These are phyloP conservation scores for Pachyrhizus erosus DNA, from an alignment of 306 rosid genomes.

Conservation along the genomic window DNA sequence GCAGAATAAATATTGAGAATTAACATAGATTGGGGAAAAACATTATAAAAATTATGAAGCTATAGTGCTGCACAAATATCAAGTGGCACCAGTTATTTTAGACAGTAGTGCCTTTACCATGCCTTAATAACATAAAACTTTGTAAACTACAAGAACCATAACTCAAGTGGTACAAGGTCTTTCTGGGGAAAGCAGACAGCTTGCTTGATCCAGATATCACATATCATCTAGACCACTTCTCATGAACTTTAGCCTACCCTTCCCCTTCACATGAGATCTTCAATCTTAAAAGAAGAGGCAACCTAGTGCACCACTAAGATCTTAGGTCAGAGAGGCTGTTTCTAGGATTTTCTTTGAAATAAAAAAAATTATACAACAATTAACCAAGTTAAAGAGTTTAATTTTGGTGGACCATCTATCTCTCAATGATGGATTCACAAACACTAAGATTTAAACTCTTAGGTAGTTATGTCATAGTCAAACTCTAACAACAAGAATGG, in stretches of 20 bases:
- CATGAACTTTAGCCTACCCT: background rate
- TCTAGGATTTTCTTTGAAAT: background rate
- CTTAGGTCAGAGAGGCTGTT: background rate
- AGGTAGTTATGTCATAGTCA: background rate
- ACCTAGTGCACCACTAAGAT: background rate
- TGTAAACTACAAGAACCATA: background rate
- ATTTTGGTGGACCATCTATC: background rate
- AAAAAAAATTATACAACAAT: background rate
- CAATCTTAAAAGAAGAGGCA: background rate
- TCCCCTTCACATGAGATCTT: background rate
- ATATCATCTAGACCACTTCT: background rate
- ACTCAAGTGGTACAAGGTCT: background rate
- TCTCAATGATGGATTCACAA: background rate
- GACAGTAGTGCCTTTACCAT: background rate
- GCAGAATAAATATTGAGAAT: constrained; percentile 18
- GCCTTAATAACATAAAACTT: background rate
- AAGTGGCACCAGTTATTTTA: background rate
- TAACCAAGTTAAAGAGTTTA: background rate
- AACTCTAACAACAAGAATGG: background rate
- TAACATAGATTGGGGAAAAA: constrained; percentile 3
- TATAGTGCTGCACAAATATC: background rate
- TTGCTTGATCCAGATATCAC: background rate
- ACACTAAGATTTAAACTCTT: background rate
- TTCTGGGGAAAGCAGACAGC: background rate
- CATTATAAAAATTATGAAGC: constrained; percentile 5